Percentiles rank a stretch among this genome's conserved stretches.
Conservation (phyloP, 2,329 filamentous ascomycete species). For the Geosmithia morbida region DNA sequence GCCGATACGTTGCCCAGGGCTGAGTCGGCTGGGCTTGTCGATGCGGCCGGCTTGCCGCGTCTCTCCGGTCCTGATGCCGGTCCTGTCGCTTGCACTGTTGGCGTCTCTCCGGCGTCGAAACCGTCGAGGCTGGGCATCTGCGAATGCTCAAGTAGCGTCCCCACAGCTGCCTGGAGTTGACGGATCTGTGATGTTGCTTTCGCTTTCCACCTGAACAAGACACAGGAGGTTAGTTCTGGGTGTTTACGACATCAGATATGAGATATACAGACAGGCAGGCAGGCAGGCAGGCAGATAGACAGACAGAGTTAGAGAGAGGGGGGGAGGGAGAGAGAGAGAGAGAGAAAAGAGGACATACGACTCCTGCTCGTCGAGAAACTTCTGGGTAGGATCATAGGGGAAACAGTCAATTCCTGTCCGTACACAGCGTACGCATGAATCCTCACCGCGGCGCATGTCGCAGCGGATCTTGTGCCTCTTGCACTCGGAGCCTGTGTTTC, state of each 20-base stretch:
- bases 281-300: not conserved
- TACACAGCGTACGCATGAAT: constrained; percentile 4
- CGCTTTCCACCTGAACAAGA: constrained; percentile 8
- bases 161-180: constrained; percentile 5
- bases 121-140: constrained; percentile 3
- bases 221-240: too few relatives aligned
- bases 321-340: not conserved
- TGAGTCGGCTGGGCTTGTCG: constrained; percentile 3
- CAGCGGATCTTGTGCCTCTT: constrained; percentile 7
- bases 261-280: not conserved
- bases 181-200: constrained; percentile 4
- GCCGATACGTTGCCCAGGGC: constrained; percentile 1
- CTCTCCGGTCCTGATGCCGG: not conserved
- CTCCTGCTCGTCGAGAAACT: constrained; percentile 6
- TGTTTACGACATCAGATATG: too few relatives aligned
- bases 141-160: constrained; percentile 5
- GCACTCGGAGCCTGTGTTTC: constrained; percentile 5
- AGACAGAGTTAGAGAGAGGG: not conserved
- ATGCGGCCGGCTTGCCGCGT: not conserved
- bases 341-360: constrained; percentile 1
- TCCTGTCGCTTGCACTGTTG: not conserved
- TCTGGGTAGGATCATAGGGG: constrained; percentile 4
- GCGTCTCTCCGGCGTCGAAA: not conserved
- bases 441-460: constrained; percentile 2
- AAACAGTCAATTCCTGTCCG: constrained; percentile 5